Base-by-base conservation (phyloP, 306 rosid species). In the Ammopiptanthus mongolicus region DNA sequence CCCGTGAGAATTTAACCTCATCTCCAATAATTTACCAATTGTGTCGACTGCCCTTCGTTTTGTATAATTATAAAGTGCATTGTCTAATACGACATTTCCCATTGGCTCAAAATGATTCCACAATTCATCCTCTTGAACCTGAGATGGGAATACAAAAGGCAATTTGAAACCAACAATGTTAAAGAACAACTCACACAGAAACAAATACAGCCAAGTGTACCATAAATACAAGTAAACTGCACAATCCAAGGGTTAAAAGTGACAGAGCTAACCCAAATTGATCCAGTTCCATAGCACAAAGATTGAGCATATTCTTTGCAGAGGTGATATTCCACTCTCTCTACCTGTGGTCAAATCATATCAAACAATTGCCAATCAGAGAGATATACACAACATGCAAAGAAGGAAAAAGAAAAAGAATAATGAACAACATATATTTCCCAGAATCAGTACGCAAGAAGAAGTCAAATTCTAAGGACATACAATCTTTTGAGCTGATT, bases 251-350 rank as follows among this genome's bases (percentile, higher is more conserved):
- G 72, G 58, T 47, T 44, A 64, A 75, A 79, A 72, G 41, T 68
- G 55, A 86, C 91, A 66, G 46, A 90, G 84, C 95, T 37, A 50
- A 94, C 98, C 98, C 98, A 94, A 60, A 87, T 58, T 75, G 77
- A 78, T 73, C 91, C 98, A 15, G 74, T 68, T 56, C 90, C 96
- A 78, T 80, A 69, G 79, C 98, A 94, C 80, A 88, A 75, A 71
- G 70, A 84, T 64, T 86, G 87, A 78, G 96, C 98, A 74, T 84
- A 75, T 42, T 81, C 87, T 61, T 81, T 79, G 73, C 97, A 94
- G 11, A 94, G 88, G 64, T 80, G 87, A 67, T 60, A 31, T 22
- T 88, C 85, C 44, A 82, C 86, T 80, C 74, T 71, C 77, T 90
- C 90, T 34, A 73, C 83, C 97, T 94, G 86, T 71, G 34, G 34